Evolutionary conservation across 345 rosid species (phyloP).

Genomic region (Salix udensis): DNA sequence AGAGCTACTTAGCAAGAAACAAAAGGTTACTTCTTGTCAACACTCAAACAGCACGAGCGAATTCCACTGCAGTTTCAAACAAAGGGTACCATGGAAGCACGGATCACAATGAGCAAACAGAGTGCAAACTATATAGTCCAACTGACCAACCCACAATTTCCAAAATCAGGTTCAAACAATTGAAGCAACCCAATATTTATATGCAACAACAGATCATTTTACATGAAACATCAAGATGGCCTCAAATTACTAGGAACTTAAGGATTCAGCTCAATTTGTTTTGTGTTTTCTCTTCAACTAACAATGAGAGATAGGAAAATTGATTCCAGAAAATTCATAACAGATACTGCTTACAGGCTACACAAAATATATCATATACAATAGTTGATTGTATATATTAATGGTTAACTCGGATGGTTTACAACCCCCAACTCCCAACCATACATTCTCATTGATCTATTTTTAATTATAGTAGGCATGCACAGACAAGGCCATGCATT

Average conservation of each 20-base stretch:
- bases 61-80: not conserved
- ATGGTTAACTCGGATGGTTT: not conserved
- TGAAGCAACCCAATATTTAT: not conserved
- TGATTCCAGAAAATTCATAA: not conserved
- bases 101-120: not conserved
- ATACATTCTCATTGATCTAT: not conserved
- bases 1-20: not conserved
- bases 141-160: not conserved
- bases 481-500: not conserved
- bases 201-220: not conserved
- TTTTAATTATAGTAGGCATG: not conserved
- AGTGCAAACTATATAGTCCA: not conserved
- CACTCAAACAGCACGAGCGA: not conserved
- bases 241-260: not conserved
- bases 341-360: not conserved
- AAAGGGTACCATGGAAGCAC: not conserved
- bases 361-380: not conserved
- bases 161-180: not conserved
- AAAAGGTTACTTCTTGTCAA: not conserved
- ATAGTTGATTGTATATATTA: not conserved
- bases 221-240: not conserved
- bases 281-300: not conserved
- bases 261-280: not conserved
- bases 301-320: not conserved
- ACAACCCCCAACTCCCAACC: not conserved